phyloP scores from a whole-genome alignment of 495 filamentous ascomycete genomes.

The Friedmanniomyces simplex region DNA sequence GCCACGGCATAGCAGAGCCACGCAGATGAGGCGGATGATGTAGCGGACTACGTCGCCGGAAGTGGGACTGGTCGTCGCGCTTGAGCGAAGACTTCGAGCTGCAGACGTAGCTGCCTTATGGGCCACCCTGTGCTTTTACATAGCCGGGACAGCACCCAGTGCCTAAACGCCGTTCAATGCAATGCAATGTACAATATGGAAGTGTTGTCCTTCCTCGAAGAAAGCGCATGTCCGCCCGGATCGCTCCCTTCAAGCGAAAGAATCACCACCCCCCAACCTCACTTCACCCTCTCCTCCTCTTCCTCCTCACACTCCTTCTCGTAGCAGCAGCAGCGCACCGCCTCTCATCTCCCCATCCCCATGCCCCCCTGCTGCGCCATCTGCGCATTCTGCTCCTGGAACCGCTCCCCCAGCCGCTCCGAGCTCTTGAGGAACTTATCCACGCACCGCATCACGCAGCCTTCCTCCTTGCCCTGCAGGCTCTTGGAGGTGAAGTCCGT shows the following conservation, averaged over 20 bases:
- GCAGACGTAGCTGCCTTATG: not conserved
- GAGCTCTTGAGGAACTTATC: slow-evolving; percentile 87
- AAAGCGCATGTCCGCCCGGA: too few species aligned
- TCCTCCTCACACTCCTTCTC: not conserved
- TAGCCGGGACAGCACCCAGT: not conserved
- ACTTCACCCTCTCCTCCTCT: not conserved
- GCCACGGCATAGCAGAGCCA: not conserved
- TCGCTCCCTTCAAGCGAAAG: not conserved
- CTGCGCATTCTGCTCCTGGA: slow-evolving; percentile 85
- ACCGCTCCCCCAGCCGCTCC: slow-evolving; percentile 76
- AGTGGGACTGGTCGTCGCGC: not conserved
- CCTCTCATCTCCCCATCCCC: slow-evolving; percentile 5
- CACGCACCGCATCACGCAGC: slow-evolving; percentile 85
- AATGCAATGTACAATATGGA: not conserved
- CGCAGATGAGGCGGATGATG: not conserved
- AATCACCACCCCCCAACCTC: not conserved
- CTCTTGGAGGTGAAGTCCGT: slow-evolving; percentile 98
- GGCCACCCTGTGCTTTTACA: not conserved
- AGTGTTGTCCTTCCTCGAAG: too few species aligned
- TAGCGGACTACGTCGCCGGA: too few species aligned
- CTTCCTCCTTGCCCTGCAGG: slow-evolving; percentile 70
- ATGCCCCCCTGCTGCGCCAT: slow-evolving; percentile 60
- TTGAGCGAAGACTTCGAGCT: not conserved
- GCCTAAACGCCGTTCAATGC: not conserved
- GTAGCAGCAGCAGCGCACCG: too few species aligned